These are phyloP conservation scores for Penstemon newberryi DNA, from an alignment of 257 asterid genomes.

Conservation along the genomic window DNA sequence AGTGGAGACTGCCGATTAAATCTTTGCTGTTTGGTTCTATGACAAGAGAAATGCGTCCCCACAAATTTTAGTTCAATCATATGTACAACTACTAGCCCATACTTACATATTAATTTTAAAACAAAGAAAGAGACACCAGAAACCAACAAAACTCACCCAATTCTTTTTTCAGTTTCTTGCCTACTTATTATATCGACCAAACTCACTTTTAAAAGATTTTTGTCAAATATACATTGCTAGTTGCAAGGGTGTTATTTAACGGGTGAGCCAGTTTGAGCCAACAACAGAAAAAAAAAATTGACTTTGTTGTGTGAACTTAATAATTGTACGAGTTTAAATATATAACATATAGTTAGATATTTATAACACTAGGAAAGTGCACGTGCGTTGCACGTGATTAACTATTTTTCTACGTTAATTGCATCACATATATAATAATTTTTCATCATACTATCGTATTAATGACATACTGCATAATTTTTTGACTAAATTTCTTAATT, in stretches of 20 bases:
- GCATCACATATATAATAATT: no score
- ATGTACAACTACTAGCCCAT: neutral
- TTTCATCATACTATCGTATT: no score
- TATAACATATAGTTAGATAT: no score
- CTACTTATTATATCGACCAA: neutral
- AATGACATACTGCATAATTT: no score
- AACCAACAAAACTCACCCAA: neutral
- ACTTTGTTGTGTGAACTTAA: no score
- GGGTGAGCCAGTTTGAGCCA: neutral
- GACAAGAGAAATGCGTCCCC: conserved; percentile 18
- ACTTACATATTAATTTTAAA: neutral
- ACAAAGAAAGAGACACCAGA: neutral
- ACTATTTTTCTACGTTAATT: no score
- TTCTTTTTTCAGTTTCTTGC: neutral
- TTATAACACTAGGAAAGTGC: no score
- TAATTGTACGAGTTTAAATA: no score
- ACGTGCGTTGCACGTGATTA: no score
- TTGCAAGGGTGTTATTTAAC: no score
- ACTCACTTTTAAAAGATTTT: neutral
- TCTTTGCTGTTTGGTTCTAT: conserved; percentile 11
- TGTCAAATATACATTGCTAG: no score
- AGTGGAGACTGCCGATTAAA: neutral
- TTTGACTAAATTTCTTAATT: no score
- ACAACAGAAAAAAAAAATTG: neutral
- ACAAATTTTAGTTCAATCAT: conserved; percentile 24